Conservation (phyloP, 495 filamentous ascomycete species). For the Astrocystis sublimbata region DNA sequence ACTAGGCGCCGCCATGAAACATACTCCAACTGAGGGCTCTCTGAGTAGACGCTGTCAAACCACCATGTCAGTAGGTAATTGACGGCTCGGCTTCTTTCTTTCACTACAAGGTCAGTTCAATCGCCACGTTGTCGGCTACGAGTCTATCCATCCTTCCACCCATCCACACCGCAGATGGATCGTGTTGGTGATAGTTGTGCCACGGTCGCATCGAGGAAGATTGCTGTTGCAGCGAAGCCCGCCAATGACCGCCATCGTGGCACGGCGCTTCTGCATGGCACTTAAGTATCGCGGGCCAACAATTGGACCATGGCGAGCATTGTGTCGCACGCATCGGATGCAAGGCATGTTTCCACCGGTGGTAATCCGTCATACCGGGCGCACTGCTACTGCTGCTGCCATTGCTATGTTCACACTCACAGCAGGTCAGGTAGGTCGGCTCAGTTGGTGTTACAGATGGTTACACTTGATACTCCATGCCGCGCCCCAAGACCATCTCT, state of each 20-base stretch:
- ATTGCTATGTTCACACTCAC: no score
- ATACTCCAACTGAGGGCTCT: no score
- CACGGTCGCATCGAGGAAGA: neutral
- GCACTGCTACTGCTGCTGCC: neutral
- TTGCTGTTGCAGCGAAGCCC: neutral
- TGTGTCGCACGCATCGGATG: conserved; percentile 5
- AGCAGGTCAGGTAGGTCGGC: no score
- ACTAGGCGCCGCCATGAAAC: no score
- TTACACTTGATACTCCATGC: neutral
- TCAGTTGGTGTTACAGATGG: neutral
- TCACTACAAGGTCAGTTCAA: neutral
- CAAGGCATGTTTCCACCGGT: conserved; percentile 7
- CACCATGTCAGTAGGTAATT: no score
- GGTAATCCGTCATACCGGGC: neutral
- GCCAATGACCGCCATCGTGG: neutral
- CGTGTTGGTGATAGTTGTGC: neutral
- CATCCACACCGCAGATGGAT: no score
- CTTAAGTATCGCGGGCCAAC: conserved; percentile 2
- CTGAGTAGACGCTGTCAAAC: no score
- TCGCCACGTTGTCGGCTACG: neutral
- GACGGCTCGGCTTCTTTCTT: neutral
- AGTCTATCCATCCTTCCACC: neutral
- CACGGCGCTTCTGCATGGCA: conserved; percentile 9
- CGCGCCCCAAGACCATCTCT: neutral
- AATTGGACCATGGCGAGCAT: conserved; percentile 1